Evolutionary conservation across 768 basidiomycete genomes (phyloP).

Genomic region (Rhizopogon salebrosus): DNA sequence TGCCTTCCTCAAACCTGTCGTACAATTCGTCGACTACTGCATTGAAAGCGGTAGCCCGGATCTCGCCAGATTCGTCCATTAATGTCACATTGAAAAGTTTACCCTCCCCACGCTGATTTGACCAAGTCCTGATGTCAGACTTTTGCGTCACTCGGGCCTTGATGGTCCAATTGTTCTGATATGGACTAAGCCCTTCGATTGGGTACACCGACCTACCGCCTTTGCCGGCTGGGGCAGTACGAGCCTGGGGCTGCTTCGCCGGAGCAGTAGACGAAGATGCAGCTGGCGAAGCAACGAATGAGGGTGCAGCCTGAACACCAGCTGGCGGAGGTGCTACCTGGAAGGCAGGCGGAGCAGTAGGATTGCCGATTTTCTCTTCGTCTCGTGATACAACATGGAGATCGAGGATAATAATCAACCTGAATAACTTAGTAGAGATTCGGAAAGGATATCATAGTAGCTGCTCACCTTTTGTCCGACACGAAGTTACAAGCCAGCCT

Average conservation of each 20-base stretch:
- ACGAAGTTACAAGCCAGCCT: constrained; percentile 80
- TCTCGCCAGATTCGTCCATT: constrained; percentile 94
- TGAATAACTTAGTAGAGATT: constrained; percentile 23
- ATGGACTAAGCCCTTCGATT: constrained; percentile 92
- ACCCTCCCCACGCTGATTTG: constrained; percentile 87
- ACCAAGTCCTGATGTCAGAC: constrained; percentile 84
- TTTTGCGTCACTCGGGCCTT: constrained; percentile 90
- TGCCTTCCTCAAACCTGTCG: constrained; percentile 83
- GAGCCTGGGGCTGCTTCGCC: constrained; percentile 3
- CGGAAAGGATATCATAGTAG: not conserved
- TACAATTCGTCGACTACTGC: constrained; percentile 76
- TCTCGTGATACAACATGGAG: constrained; percentile 50
- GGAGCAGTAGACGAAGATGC: constrained; percentile 16
- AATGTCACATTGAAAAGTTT: constrained; percentile 90
- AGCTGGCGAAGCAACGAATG: constrained; percentile 25
- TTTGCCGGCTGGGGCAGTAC: constrained; percentile 11
- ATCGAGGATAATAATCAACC: constrained; percentile 77
- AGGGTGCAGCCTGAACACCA: constrained; percentile 20
- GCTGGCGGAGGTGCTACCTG: constrained; percentile 22
- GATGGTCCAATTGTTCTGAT: constrained; percentile 99
- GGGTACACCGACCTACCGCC: constrained; percentile 50
- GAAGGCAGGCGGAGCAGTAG: constrained; percentile 34
- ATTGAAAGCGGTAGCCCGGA: constrained; percentile 90
- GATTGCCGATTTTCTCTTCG: constrained; percentile 73
- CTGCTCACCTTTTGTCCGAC: constrained; percentile 71